Evolutionary conservation across 1,284 basidiomycete genomes (phyloP).

Genomic region (Cryptococcus sp.): DNA sequence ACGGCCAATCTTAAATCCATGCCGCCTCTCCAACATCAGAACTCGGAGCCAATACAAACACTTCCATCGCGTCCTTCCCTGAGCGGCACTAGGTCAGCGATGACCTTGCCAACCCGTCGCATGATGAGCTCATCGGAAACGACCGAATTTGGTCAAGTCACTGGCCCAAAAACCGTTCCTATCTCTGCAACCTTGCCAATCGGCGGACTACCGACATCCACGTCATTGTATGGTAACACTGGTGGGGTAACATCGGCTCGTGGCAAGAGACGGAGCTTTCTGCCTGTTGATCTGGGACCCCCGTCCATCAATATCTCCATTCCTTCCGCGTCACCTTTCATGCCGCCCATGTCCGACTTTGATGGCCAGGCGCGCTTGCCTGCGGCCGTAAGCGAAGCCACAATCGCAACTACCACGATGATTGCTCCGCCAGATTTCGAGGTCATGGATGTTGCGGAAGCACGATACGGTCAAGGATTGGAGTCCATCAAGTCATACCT

Average conservation of each 20-base stretch:
- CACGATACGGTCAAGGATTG: constrained; percentile 59
- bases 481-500: constrained; percentile 92
- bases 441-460: constrained; percentile 25
- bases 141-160: constrained; percentile 30
- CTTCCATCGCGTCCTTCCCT: constrained; percentile 28
- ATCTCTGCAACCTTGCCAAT: constrained; percentile 16
- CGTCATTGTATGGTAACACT: constrained; percentile 12
- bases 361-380: constrained; percentile 15
- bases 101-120: constrained; percentile 31
- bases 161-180: background rate
- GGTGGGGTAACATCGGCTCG: constrained; percentile 6
- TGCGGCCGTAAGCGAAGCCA: constrained; percentile 9
- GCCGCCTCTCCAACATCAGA: constrained; percentile 28
- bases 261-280: constrained; percentile 74
- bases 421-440: constrained; percentile 18
- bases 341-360: constrained; percentile 48
- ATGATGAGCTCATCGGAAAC: constrained; percentile 11
- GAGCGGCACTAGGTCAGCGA: constrained; percentile 25
- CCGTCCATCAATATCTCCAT: constrained; percentile 54
- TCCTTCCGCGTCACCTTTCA: constrained; percentile 66
- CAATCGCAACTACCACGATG: constrained; percentile 18
- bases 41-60: constrained; percentile 38
- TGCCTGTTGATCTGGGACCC: constrained; percentile 63
- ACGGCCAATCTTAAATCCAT: constrained; percentile 38
- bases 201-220: constrained; percentile 14